Base-by-base conservation (phyloP, 192 early-diverging fungal species). In the Hyaloraphidium curvatum region DNA sequence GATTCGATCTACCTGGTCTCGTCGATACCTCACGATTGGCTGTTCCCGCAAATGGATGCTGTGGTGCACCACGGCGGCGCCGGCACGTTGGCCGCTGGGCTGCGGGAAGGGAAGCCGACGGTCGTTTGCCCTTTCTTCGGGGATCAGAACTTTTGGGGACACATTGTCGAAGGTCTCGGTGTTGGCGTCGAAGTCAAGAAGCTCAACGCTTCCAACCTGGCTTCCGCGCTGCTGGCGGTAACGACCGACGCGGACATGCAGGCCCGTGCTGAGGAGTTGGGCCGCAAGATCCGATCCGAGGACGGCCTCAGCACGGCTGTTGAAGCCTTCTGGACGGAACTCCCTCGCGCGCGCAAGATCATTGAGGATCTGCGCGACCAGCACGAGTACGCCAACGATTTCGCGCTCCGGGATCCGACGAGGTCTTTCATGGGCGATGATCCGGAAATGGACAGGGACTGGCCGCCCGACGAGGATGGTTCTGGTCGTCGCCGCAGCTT, bases 41-140 rank as follows among this genome's bases (percentile, higher is more conserved):
- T 86, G 28, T 86, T 86, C 59, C 71, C 75, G 5, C 56, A 70
- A 31, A 55, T 80, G 2, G 35, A 66, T 4, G 82, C 65, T 4
- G 80, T 82, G 16, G 70, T 84, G 4, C 83, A 86, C 62, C 83
- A 86, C 55, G 83, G 83, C 41, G 83, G 83, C 22, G 82, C 83
- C 2, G 83, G 83, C 4, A 86, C 83, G 3, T 74, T 73, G 0
- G 70, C 78, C 0, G 83, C 83, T 3, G 83, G 82, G 27, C 43
- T 86, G n/a, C 71, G 79, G 1, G 78, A 76, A 2, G 83, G 83
- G 14, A 63, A 68, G 43, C 82, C 83, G 2, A 83, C 82, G 1
- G 60, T 82, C 19, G 65, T 86, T 30, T 75, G 77, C 50, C 83
- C 83, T 17, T 86, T 78, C 55, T 80, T 77, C 67, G 75, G 71